Percentiles rank a stretch among this genome's conserved stretches.
Evolutionary conservation across 306 rosid genomes (phyloP).

Genomic region (Senna tora): DNA sequence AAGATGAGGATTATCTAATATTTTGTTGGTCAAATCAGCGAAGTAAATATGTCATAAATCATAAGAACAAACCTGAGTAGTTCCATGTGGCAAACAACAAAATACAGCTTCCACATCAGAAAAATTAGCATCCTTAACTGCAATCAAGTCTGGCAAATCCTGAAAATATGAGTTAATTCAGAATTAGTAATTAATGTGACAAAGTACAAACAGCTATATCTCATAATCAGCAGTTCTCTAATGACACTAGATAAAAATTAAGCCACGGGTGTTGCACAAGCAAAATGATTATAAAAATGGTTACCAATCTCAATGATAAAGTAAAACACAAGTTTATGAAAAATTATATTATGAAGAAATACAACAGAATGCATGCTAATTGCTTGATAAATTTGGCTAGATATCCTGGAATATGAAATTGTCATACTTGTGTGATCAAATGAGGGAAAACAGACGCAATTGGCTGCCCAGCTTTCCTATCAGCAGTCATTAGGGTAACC

Average conservation of each 20-base stretch:
- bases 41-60: conserved; percentile 25
- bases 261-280: conserved; percentile 20
- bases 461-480: conserved; percentile 90
- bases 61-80: conserved; percentile 72
- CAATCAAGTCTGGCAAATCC: conserved; percentile 86
- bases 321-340: neutral
- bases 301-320: conserved; percentile 26
- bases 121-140: conserved; percentile 83
- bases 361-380: conserved; percentile 25
- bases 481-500: conserved; percentile 80
- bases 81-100: conserved; percentile 96
- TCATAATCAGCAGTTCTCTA: neutral
- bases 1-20: conserved; percentile 3
- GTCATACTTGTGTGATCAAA: conserved; percentile 65
- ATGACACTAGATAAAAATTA: neutral
- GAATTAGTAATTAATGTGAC: conserved; percentile 15
- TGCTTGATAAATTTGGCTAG: neutral
- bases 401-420: conserved; percentile 31
- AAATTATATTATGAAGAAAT: neutral
- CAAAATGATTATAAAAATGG: conserved; percentile 29
- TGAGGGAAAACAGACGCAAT: conserved; percentile 89
- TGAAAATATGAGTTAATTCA: conserved; percentile 41
- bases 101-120: conserved; percentile 87
- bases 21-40: conserved; percentile 4
- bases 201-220: conserved; percentile 7